Base-by-base conservation (phyloP, 306 rosid genomes). In the Glycine soja region DNA sequence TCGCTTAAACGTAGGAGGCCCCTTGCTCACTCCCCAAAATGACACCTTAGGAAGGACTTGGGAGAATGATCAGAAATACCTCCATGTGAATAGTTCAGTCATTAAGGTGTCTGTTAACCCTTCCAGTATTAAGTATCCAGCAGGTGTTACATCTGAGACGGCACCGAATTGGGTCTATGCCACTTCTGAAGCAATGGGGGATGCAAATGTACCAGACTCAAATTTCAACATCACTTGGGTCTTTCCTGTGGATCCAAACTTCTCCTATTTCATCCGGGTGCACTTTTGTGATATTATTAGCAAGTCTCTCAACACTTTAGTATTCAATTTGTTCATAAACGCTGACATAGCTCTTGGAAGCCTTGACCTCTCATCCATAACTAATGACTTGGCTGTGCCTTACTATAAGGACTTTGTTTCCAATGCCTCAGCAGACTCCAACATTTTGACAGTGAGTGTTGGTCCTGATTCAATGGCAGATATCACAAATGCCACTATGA, bases 181-280 rank as follows among this genome's bases (percentile, higher is more conserved):
- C 53, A 91, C 94, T 57, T 97, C 97, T 10, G 95, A 92, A 72
- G 87, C 90, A 63, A 93, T 95, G 99, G 87, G 86, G 57, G 90
- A 87, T 87, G 86, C 97, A 0, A 89, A 92, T 81, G 93, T 92
- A 6, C 77, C 91, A 53, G 78, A 80, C 38, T 86, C 78, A 53
- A 95, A 89, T 87, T 95, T 95, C 94, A 95, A 93, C 86, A 86
- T 95, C 58, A 95, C 99, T 53, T 95, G 99, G 99, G 94, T 93
- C 53, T 90, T 95, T 74, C 15, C 72, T 2, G 94, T 92, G 32
- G 94, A 95, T 80, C 95, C 92, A 32, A 76, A 51, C 69, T 95
- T 88, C 83, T 81, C 85, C 75, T 95, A 93, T 77, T 88, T 93
- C 30, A 87, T 95, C 42, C 80, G 99, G 82, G 89, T 90, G 1